These are phyloP conservation scores for Aspergillus luchuensis DNA, from an alignment of 2,329 filamentous ascomycete genomes.

Conservation along the genomic window DNA sequence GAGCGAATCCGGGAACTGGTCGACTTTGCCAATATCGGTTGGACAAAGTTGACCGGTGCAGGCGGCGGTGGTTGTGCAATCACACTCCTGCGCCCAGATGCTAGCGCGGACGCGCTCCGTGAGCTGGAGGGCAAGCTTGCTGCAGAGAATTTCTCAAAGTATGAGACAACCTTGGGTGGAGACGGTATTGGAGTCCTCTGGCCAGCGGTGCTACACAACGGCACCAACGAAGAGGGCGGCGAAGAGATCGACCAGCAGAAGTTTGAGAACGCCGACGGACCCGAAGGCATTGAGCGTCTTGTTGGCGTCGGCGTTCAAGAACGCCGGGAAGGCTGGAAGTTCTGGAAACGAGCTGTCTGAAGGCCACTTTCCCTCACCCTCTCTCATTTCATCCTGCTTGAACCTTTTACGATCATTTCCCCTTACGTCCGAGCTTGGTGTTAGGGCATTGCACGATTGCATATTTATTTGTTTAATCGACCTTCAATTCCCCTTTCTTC, in stretches of 20 bases:
- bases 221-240: conserved; percentile 75
- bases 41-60: conserved; percentile 96
- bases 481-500: conserved; percentile 3
- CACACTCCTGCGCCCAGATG: conserved; percentile 74
- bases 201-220: conserved; percentile 87
- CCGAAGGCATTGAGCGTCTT: conserved; percentile 80
- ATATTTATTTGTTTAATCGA: background rate
- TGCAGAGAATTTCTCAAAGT: conserved; percentile 76
- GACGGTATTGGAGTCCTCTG: conserved; percentile 93
- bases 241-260: conserved; percentile 92
- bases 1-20: conserved; percentile 90
- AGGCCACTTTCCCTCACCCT: background rate
- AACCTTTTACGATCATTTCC: conserved; percentile 8
- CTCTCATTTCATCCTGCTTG: background rate
- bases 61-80: conserved; percentile 96
- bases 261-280: conserved; percentile 80
- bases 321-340: conserved; percentile 80
- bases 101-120: conserved; percentile 58
- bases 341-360: conserved; percentile 62
- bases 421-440: background rate
- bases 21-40: conserved; percentile 85
- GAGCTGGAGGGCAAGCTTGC: conserved; percentile 67
- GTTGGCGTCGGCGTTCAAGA: conserved; percentile 76
- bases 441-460: conserved; percentile 7
- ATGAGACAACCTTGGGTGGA: conserved; percentile 86